Percentiles rank a stretch among this genome's conserved stretches.
phyloP scores from a whole-genome alignment of 371 early-diverging fungal genomes.

The Mucor racemosus region DNA sequence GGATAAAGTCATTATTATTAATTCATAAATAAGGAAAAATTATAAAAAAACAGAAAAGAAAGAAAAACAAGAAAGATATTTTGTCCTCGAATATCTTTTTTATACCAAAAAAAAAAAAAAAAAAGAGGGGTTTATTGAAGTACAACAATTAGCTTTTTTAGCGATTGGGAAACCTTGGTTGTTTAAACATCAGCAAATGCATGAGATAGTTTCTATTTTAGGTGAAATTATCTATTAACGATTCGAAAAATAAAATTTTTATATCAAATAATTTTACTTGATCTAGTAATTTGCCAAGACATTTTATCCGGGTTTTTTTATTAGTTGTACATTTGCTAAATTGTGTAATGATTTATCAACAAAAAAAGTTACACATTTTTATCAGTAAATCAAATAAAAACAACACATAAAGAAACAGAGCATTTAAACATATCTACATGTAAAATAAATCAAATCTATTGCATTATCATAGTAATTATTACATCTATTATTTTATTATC shows the following conservation, averaged over 20 bases:
- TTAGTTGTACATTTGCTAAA: conserved; percentile 12
- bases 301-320: conserved; percentile 24
- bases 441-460: too few species aligned
- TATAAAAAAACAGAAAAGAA: conserved; percentile 22
- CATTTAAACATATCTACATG: not conserved
- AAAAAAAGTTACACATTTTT: not conserved
- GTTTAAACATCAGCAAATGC: conserved; percentile 16
- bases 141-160: conserved; percentile 5
- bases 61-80: not conserved
- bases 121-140: conserved; percentile 9
- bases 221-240: conserved; percentile 37
- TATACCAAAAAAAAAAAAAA: conserved; percentile 20
- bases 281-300: conserved; percentile 32
- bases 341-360: not conserved
- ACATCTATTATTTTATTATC: not conserved
- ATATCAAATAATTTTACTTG: conserved; percentile 22
- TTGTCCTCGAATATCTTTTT: not conserved
- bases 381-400: not conserved
- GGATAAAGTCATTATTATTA: conserved; percentile 1
- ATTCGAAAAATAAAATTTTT: not conserved
- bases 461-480: too few species aligned
- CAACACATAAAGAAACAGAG: not conserved
- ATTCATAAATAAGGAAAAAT: conserved; percentile 9
- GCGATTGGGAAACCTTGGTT: conserved; percentile 3
- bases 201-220: conserved; percentile 25